Percentiles rank a stretch among this genome's conserved stretches.
Conservation (phyloP, 2,329 filamentous ascomycete species). For the Colletotrichum ledebouriae region DNA sequence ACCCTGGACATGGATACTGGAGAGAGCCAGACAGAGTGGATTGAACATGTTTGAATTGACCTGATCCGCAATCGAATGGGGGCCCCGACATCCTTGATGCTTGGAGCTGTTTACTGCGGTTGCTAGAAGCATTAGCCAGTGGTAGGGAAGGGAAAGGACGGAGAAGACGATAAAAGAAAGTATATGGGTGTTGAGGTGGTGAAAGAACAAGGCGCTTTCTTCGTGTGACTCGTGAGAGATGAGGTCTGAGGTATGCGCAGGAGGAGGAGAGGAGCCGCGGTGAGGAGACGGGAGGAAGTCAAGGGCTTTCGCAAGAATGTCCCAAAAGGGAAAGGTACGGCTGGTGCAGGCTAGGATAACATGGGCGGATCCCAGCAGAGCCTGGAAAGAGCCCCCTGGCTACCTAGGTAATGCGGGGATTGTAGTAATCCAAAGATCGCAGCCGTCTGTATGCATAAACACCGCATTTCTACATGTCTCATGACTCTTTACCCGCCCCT, state of each 20-base stretch:
- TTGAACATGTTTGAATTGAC: constrained; percentile 41
- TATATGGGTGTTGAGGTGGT: constrained; percentile 19
- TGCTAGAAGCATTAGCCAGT: background rate
- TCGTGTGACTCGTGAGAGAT: too few relatives aligned
- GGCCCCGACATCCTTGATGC: constrained; percentile 11
- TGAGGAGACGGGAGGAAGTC: constrained; percentile 28
- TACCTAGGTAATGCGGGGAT: constrained; percentile 36
- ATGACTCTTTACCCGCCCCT: constrained; percentile 6
- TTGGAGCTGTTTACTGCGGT: background rate
- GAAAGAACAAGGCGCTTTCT: background rate
- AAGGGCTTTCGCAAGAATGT: constrained; percentile 45
- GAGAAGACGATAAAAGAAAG: constrained; percentile 8
- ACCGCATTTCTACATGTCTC: constrained; percentile 4
- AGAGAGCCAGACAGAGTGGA: constrained; percentile 18
- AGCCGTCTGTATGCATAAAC: constrained; percentile 25
- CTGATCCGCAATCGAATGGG: constrained; percentile 28
- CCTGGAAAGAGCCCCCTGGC: constrained; percentile 16
- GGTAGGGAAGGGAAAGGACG: background rate
- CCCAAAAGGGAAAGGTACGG: constrained; percentile 41
- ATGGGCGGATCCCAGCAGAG: constrained; percentile 36
- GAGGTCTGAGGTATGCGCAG: constrained; percentile 21
- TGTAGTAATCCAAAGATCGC: constrained; percentile 39
- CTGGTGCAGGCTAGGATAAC: constrained; percentile 13
- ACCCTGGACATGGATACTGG: constrained; percentile 23
- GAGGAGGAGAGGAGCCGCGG: constrained; percentile 5